Base-by-base conservation (phyloP, 2,329 filamentous ascomycete genomes). In the Botrytis galanthina region DNA sequence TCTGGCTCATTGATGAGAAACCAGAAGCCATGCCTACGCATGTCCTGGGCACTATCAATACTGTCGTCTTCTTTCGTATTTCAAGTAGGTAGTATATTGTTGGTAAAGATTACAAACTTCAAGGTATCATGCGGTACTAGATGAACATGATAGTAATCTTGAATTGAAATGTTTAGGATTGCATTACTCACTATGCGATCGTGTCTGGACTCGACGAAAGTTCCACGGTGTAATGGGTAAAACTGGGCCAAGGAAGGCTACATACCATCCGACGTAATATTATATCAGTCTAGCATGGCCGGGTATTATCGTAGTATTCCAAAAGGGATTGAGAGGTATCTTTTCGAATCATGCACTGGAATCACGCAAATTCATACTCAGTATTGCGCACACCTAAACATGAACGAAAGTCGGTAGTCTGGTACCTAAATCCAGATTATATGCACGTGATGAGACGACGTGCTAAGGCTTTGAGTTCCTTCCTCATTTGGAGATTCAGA, bases 381-480 rank as follows among this genome's bases (percentile, higher is more conserved):
- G 9, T 29, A 4, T 37, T 61, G 6, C 20, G 22, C 8, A 14
- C 26, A 4, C 4, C 3, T 16, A 10, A n/a, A 5, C 14, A 14
- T 39, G 10, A 5, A 54, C 37, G 16, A 39, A 22, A 35, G 26
- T 5, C 3, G 35, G 35, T 35, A 35, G 35, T 39, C n/a, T n/a
- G 16, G 22, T n/a, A 22, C 8, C 35, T 54, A 14, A 18, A 68
- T 29, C 46, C 20, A 8, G 26, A 39, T 6, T 44, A 57, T 9
- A 5, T 42, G 9, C 66, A 69, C 48, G 66, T 69, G 48, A 69
- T 44, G 39, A n/a, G 54, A 44, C 9, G 18, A 8, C 35, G n/a
- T 57, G 6, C 66, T 44, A 69, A 57, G 35, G 8, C 48, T 37
- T 26, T 48, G 66, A 57, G 66, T 69, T 57, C 66, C 66, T 69